phyloP scores from a whole-genome alignment of 208 protist species.

The Leishmania major region DNA sequence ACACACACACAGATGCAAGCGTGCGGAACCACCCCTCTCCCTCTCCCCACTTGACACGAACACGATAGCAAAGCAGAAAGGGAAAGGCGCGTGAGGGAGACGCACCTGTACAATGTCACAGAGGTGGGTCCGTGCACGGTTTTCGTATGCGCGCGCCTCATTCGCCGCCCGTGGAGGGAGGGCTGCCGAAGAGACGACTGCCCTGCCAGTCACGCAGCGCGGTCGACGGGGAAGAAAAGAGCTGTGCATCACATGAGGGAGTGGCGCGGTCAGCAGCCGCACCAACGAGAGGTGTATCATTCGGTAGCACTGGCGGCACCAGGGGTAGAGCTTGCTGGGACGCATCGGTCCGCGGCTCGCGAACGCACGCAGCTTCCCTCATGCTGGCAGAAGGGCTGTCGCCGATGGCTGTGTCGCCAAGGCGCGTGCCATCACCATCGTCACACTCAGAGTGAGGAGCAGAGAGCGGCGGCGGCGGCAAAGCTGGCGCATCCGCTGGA shows the following conservation, averaged over 20 bases:
- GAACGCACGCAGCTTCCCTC: not conserved
- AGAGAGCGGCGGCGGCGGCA: not conserved
- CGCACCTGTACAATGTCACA: not conserved
- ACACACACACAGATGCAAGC: not conserved
- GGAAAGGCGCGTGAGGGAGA: not conserved
- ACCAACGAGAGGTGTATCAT: not conserved
- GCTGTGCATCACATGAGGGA: not conserved
- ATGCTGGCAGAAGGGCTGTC: not conserved
- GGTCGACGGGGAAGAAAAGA: not conserved
- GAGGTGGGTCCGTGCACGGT: not conserved
- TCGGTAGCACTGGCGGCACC: not conserved
- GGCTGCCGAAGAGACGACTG: slow-evolving; percentile 14
- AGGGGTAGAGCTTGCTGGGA: not conserved
- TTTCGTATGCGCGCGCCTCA: not conserved
- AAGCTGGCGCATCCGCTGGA: not conserved
- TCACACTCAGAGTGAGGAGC: not conserved
- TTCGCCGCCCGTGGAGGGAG: not conserved
- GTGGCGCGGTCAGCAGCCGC: not conserved
- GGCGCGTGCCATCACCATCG: not conserved
- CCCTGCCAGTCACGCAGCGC: slow-evolving; percentile 4
- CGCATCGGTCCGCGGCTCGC: not conserved
- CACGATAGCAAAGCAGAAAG: not conserved
- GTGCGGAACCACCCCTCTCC: not conserved
- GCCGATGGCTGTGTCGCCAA: not conserved
- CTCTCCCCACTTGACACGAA: not conserved